Evolutionary conservation across 352 stramenopile genomes (phyloP), one percentile per base, ranked within the genome.

Genomic region (Phytophthora tubulina): DNA sequence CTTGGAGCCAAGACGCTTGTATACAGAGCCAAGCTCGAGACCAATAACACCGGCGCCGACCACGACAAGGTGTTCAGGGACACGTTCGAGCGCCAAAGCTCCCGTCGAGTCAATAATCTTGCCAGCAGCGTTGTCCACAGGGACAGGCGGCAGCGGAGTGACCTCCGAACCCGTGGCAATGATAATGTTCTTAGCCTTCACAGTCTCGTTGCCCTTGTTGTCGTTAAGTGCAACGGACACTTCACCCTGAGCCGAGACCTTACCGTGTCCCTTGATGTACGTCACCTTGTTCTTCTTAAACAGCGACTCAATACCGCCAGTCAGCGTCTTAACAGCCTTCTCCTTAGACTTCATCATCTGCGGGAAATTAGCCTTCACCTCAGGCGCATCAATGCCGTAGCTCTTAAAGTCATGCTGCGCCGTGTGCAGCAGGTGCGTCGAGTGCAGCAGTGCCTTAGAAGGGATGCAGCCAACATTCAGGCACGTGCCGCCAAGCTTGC

Each of bases 221-320:
- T 94, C 97, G 74, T 87, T 96, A 32, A 99, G 82, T 21, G 88
- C 78, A 13, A 99, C 97, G 0, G 82, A 81, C 11, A 99, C 90
- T 32, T 93, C 83, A 75, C 98, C 98, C 65, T 98, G 86, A 27
- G 89, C 90, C 30, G 91, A 85, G 59, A 99, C 81, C 72, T 96
- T 99, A 55, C 97, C 98, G 67, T 89, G 94, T 35, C 98, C 98
- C 84, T 99, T 99, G 75, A 99, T 95, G 80, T 99, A 99, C 62
- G 97, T 96, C 9, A 99, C 81, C 77, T 98, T 98, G 88, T 99
- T 98, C 85, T 99, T 99, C 81, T 99, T 99, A 76, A 99, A 99
- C 38, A 99, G 89, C 63, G 90, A 88, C 75, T 99, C 98, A 70
- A 99, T 99, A 44, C 98, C 98, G 46, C 88, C 89, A 2, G 97